Evolutionary conservation across 2,329 filamentous ascomycete species (phyloP).

Genomic region (Colletotrichum godetiae): DNA sequence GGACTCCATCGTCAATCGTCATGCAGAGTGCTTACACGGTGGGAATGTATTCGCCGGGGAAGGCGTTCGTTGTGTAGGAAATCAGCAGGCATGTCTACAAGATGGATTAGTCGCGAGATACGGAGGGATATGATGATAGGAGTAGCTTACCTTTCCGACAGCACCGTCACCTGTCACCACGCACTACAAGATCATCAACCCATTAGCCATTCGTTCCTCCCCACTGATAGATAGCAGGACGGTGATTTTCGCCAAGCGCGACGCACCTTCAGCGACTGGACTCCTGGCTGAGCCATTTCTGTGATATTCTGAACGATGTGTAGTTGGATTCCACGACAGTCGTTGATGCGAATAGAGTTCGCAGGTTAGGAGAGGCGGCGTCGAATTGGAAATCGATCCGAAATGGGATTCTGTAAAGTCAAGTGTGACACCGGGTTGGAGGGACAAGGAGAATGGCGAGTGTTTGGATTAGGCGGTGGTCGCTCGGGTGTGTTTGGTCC

Average conservation of each 20-base stretch:
- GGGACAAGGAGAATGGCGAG: constrained; percentile 21
- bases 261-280: constrained; percentile 90
- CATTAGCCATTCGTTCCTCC: constrained; percentile 6
- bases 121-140: constrained; percentile 37
- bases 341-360: constrained; percentile 32
- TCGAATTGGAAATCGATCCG: constrained; percentile 31
- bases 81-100: constrained; percentile 95
- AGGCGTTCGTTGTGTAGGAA: constrained; percentile 99
- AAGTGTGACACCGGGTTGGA: constrained; percentile 22
- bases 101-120: constrained; percentile 36
- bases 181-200: constrained; percentile 68
- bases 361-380: constrained; percentile 16
- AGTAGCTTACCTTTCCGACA: constrained; percentile 86
- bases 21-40: constrained; percentile 78
- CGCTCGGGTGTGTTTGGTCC: constrained; percentile 10
- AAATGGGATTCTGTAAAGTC: constrained; percentile 11
- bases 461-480: constrained; percentile 20
- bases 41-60: constrained; percentile 99
- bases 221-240: neutral
- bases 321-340: constrained; percentile 17
- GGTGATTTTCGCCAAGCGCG: constrained; percentile 22
- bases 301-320: neutral
- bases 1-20: neutral
- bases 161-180: constrained; percentile 99
- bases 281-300: constrained; percentile 83